These are phyloP conservation scores for Blepharisma undulans DNA, from an alignment of 169 alveolate genomes.

Conservation along the genomic window DNA sequence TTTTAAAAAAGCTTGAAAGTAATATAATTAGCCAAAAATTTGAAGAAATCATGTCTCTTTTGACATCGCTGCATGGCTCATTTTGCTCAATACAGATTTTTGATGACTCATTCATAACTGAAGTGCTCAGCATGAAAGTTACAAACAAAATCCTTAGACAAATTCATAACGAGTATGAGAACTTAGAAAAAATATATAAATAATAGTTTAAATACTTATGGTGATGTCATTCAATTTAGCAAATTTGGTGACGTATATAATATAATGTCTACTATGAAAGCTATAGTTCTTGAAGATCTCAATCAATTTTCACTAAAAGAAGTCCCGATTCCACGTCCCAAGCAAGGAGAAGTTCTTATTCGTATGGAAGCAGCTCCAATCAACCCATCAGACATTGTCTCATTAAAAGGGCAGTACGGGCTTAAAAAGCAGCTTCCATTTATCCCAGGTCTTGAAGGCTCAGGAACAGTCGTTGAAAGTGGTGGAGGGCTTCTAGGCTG, in stretches of 20 bases:
- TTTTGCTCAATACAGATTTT: slow-evolving; percentile 13
- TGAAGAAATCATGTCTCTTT: slow-evolving; percentile 45
- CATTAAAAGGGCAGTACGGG: slow-evolving; percentile 58
- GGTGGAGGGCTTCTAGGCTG: slow-evolving; percentile 61
- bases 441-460: slow-evolving; percentile 83
- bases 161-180: background rate
- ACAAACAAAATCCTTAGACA: slow-evolving; percentile 1
- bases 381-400: slow-evolving; percentile 73
- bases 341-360: slow-evolving; percentile 65
- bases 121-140: background rate
- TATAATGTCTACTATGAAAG: slow-evolving; percentile 36
- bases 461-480: slow-evolving; percentile 72
- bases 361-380: slow-evolving; percentile 75
- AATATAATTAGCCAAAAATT: slow-evolving; percentile 35
- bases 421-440: slow-evolving; percentile 53
- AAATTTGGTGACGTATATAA: background rate
- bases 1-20: slow-evolving; percentile 34
- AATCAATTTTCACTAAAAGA: slow-evolving; percentile 34
- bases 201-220: background rate
- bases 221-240: background rate
- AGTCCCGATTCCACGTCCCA: slow-evolving; percentile 56
- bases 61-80: background rate
- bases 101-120: background rate
- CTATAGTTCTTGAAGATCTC: slow-evolving; percentile 47
- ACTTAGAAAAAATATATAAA: background rate